phyloP scores from a whole-genome alignment of 768 basidiomycete genomes.

The Trametes villosa region DNA sequence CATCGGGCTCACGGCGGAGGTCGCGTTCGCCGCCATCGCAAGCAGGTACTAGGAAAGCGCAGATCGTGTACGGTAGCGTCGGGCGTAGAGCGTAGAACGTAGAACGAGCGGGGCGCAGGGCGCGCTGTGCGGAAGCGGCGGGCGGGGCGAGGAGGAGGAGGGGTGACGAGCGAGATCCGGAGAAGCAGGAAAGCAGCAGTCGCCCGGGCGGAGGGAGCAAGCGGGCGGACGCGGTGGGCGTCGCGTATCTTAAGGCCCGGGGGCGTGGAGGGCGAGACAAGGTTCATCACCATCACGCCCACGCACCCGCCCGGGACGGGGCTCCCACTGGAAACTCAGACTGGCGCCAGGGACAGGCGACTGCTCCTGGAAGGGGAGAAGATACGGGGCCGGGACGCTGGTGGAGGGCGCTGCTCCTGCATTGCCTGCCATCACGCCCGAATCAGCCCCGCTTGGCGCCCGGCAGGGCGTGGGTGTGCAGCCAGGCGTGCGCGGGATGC shows the following conservation, averaged over 20 bases:
- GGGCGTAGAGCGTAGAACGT: not conserved
- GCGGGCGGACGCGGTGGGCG: constrained; percentile 1
- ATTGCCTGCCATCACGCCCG: too few relatives aligned
- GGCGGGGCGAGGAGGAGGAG: not conserved
- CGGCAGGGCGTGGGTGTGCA: too few relatives aligned
- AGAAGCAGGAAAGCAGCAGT: constrained; percentile 11
- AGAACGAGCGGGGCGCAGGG: too few relatives aligned
- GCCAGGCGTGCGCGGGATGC: too few relatives aligned
- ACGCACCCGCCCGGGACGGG: not conserved
- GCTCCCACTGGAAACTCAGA: not conserved
- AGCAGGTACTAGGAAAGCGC: too few relatives aligned
- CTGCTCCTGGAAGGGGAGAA: too few relatives aligned
- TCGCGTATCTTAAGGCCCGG: constrained; percentile 8
- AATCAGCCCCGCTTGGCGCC: too few relatives aligned
- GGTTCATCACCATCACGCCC: constrained; percentile 8
- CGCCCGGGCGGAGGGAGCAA: constrained; percentile 11
- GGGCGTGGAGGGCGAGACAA: not conserved
- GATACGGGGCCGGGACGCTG: too few relatives aligned
- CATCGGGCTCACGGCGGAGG: not conserved
- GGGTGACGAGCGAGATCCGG: constrained; percentile 5
- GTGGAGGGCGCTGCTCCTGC: too few relatives aligned
- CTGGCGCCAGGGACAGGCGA: too few relatives aligned
- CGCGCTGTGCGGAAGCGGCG: not conserved
- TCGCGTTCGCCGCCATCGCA: not conserved
- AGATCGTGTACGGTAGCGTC: too few relatives aligned